phyloP scores from a whole-genome alignment of 176 grass and related monocot species.

The Oryza glaberrima region DNA sequence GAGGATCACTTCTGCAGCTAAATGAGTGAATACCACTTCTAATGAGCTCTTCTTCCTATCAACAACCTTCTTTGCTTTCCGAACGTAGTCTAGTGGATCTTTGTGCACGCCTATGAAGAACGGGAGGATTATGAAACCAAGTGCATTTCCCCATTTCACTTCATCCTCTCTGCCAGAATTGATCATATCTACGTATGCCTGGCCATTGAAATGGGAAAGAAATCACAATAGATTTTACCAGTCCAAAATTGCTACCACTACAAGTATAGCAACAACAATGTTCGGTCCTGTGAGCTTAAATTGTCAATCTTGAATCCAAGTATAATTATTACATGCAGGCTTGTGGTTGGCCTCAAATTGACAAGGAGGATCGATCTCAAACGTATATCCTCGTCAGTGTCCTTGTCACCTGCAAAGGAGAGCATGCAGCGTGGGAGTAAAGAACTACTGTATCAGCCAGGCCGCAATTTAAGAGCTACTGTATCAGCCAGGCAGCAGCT shows the following conservation, averaged over 20 bases:
- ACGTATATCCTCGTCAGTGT: slow-evolving; percentile 49
- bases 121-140: slow-evolving; percentile 68
- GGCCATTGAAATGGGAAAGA: background rate
- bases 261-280: background rate
- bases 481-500: background rate
- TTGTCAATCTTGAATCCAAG: background rate
- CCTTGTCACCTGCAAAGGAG: slow-evolving; percentile 47
- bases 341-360: slow-evolving; percentile 67
- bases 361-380: slow-evolving; percentile 78
- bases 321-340: slow-evolving; percentile 58
- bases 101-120: slow-evolving; percentile 53
- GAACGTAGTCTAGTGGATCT: slow-evolving; percentile 75
- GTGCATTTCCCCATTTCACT: slow-evolving; percentile 61
- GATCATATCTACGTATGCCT: slow-evolving; percentile 74
- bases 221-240: background rate
- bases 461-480: background rate
- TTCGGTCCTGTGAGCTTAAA: background rate
- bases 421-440: slow-evolving; percentile 1
- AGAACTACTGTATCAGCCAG: background rate
- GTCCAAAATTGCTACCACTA: background rate
- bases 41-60: slow-evolving; percentile 83
- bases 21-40: slow-evolving; percentile 68
- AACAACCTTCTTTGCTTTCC: slow-evolving; percentile 61
- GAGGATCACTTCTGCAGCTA: slow-evolving; percentile 53
- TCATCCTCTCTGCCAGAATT: slow-evolving; percentile 44